Evolutionary conservation across 2,329 filamentous ascomycete species (phyloP).

Genomic region (Penicillium sp.): DNA sequence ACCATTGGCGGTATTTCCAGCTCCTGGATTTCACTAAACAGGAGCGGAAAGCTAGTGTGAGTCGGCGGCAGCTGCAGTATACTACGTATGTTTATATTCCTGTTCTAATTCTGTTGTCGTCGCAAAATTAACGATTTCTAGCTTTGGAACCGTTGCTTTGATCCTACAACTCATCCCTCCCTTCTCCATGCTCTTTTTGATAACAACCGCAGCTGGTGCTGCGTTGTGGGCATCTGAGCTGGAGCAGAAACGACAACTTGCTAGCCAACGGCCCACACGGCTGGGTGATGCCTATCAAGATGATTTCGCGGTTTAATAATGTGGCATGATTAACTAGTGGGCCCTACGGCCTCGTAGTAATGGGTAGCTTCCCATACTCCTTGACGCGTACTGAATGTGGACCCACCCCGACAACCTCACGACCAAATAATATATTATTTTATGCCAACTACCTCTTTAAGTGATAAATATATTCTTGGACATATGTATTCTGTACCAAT

Average conservation of each 20-base stretch:
- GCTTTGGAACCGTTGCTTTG: slow-evolving; percentile 82
- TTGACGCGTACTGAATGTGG: not conserved
- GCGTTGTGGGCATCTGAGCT: slow-evolving; percentile 83
- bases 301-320: slow-evolving; percentile 21
- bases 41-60: slow-evolving; percentile 70
- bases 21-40: slow-evolving; percentile 72
- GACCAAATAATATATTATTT: not conserved
- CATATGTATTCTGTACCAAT: not conserved
- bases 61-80: slow-evolving; percentile 73
- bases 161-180: slow-evolving; percentile 83
- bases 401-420: not conserved
- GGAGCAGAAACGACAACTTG: slow-evolving; percentile 57
- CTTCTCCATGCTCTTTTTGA: slow-evolving; percentile 88
- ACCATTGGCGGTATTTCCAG: slow-evolving; percentile 89
- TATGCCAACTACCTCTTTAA: not conserved
- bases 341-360: not conserved
- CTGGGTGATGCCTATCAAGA: slow-evolving; percentile 38
- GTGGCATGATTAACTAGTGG: not conserved
- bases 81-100: slow-evolving; percentile 61
- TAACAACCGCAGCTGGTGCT: slow-evolving; percentile 81
- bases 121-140: slow-evolving; percentile 23
- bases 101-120: not conserved
- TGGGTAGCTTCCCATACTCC: not conserved
- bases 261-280: slow-evolving; percentile 23
- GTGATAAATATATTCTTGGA: not conserved